Evolutionary conservation across 202 grass and related monocot species (phyloP).

Genomic region (Thinopyrum obtusiflorum): DNA sequence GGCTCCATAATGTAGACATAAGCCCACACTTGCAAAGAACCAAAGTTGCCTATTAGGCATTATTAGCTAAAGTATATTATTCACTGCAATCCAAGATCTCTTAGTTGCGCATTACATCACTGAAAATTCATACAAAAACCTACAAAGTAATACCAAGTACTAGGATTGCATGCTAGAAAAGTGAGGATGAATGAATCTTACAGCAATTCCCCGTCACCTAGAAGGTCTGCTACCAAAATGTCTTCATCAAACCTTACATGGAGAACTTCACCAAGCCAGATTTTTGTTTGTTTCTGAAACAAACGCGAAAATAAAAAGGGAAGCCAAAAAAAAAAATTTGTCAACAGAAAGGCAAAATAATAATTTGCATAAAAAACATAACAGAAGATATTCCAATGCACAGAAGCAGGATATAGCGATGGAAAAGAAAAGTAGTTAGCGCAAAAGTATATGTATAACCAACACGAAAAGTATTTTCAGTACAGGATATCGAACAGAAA

Average conservation of each 20-base stretch:
- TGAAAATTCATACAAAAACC: no score
- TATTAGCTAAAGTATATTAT: background rate
- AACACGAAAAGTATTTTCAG: background rate
- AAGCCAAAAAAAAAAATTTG: background rate
- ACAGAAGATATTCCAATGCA: background rate
- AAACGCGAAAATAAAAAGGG: constrained; percentile 14
- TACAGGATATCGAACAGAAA: background rate
- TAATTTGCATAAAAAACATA: background rate
- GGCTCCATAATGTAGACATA: background rate
- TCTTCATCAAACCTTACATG: constrained; percentile 73
- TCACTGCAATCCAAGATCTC: background rate
- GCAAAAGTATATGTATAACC: background rate
- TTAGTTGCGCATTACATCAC: background rate
- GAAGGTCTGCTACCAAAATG: constrained; percentile 65
- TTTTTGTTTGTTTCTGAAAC: constrained; percentile 78
- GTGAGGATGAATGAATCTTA: constrained; percentile 40
- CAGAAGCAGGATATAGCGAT: background rate
- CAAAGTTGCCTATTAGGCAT: background rate
- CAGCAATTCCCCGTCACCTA: constrained; percentile 86
- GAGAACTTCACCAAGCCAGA: constrained; percentile 92
- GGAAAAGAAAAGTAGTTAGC: background rate
- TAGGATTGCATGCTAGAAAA: background rate
- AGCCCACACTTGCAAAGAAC: background rate
- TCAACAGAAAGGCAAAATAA: background rate
- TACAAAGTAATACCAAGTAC: background rate